phyloP scores from a whole-genome alignment of 108 stramenopile species.

The Cyclotella baltica region DNA sequence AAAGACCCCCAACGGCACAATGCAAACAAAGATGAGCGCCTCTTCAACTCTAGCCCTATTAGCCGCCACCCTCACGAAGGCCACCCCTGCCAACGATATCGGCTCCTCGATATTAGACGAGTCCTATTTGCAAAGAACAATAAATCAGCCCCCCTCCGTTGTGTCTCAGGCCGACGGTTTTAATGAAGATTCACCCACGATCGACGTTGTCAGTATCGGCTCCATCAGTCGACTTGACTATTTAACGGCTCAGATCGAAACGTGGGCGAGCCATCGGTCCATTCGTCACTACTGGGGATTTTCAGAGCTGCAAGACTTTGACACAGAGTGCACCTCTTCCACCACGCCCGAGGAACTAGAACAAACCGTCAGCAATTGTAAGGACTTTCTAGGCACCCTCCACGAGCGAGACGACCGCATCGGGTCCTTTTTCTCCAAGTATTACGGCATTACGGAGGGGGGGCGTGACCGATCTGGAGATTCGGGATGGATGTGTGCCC shows the following conservation, averaged over 20 bases:
- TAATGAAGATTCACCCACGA: too few species aligned
- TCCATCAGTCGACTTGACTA: conserved; percentile 25
- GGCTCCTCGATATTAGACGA: too few species aligned
- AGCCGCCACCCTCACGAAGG: too few species aligned
- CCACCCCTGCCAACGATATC: too few species aligned
- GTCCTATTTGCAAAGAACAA: too few species aligned
- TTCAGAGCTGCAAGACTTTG: conserved; percentile 19
- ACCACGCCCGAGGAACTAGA: not conserved
- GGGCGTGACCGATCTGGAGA: not conserved
- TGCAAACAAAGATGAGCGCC: too few species aligned
- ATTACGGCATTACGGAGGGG: conserved; percentile 5
- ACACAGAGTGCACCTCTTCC: not conserved
- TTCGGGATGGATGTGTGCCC: conserved; percentile 44
- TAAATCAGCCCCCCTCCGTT: conserved; percentile 14
- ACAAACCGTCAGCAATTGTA: not conserved
- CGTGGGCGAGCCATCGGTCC: conserved; percentile 19
- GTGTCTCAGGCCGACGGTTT: too few species aligned
- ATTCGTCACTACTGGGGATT: conserved; percentile 24
- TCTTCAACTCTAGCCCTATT: too few species aligned
- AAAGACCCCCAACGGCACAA: too few species aligned
- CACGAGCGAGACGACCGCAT: conserved; percentile 2
- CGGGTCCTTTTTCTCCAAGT: not conserved
- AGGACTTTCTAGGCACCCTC: not conserved
- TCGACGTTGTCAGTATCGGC: conserved; percentile 21
- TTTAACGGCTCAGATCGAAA: conserved; percentile 23